phyloP scores from a whole-genome alignment of 495 filamentous ascomycete genomes.

The Clohesyomyces aquaticus region DNA sequence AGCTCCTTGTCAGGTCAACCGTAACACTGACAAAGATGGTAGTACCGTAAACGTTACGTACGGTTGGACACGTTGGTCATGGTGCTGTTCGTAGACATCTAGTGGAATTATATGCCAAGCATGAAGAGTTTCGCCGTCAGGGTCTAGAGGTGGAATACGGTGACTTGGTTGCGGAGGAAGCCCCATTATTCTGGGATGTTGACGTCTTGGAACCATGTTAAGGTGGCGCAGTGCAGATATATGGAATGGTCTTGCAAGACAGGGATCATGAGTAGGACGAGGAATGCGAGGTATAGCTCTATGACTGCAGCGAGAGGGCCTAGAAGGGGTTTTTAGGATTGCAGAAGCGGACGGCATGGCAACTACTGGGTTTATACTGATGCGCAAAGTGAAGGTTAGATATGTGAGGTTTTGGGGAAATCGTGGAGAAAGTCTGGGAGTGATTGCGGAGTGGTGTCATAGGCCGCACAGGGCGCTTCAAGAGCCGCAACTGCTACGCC shows the following conservation, averaged over 20 bases:
- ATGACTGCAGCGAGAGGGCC: constrained; percentile 26
- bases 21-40: no score
- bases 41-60: no score
- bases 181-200: constrained; percentile 55
- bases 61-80: no score
- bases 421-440: background rate
- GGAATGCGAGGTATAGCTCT: constrained; percentile 23
- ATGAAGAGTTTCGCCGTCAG: constrained; percentile 47
- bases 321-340: constrained; percentile 41
- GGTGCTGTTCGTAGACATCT: constrained; percentile 54
- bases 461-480: no score
- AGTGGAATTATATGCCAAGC: constrained; percentile 49
- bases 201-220: constrained; percentile 57
- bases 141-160: constrained; percentile 45
- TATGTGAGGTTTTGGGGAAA: background rate
- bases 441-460: no score
- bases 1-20: no score
- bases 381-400: background rate
- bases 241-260: constrained; percentile 55
- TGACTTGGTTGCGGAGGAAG: constrained; percentile 57
- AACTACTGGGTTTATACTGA: no score
- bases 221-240: constrained; percentile 53
- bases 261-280: constrained; percentile 50
- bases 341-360: constrained; percentile 19
- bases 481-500: no score